Evolutionary conservation across 352 stramenopile genomes (phyloP), one percentile per base, ranked within the genome.

Genomic region (Globisporangium iwayamae): DNA sequence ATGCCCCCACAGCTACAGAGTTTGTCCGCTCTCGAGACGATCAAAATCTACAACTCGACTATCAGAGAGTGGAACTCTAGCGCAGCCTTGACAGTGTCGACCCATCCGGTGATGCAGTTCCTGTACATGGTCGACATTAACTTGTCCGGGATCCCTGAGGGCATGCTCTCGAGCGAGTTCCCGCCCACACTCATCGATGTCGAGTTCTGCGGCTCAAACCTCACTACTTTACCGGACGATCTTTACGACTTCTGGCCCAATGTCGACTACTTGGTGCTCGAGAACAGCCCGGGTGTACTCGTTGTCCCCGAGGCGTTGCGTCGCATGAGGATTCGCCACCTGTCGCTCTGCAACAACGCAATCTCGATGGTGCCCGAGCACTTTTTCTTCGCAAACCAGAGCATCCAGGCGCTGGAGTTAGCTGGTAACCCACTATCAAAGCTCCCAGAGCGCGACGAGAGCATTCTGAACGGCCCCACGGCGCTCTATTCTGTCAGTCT

Each of bases 241-340:
- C 38, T 65, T 16, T n/a, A 43, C 48, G 28, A 51, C 10, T 43
- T 20, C 25, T 65, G 59, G 36, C 48, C 59, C n/a, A 51, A 34
- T 38, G 43, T 56, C 32, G 45, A 56, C 57, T 63, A 63, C 57
- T 14, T 63, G 9, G 57, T 63, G 57, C 43, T 63, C n/a, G 57
- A 55, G 25, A 63, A 55, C 32, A 48, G 45, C 34, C 43, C 57
- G 4, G 46, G 45, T 3, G 11, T 63, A 30, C 11, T 16, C 3
- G 20, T 25, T 2, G 57, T 63, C 6, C 57, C 57, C 7, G 57
- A 63, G 6, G 32, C 32, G 16, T n/a, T 56, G 5, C 18, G 43
- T 13, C 57, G 57, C 30, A 56, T 56, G 57, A 45, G 13, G 1
- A 34, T 63, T 3, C 32, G 45, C 13, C 57, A 63, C 30, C 6